Percentiles rank a stretch among this genome's conserved stretches.
Conservation (phyloP, 75 land plant genomes). For the Adiantum capillusveneris region DNA sequence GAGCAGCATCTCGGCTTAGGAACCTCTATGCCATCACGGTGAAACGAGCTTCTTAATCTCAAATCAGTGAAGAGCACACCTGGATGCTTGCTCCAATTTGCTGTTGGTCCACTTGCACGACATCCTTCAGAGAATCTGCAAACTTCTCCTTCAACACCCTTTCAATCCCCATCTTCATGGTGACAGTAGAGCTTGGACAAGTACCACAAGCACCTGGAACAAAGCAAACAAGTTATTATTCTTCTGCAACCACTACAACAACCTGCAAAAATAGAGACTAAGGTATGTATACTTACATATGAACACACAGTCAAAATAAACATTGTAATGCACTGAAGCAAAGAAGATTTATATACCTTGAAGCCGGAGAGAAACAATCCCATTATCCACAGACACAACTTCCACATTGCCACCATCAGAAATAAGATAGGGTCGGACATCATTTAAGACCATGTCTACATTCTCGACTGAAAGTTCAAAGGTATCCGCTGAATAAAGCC, state of each 20-base stretch:
- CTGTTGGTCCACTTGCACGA: constrained; percentile 71
- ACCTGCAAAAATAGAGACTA: no score
- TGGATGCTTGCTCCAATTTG: constrained; percentile 44
- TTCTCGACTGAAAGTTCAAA: constrained; percentile 70
- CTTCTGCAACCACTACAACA: no score
- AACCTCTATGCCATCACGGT: no score
- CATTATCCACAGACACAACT: constrained; percentile 74
- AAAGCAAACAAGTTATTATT: no score
- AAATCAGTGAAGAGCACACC: no score
- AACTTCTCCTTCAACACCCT: constrained; percentile 88
- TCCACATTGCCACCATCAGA: constrained; percentile 98
- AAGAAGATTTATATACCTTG: constrained; percentile 48
- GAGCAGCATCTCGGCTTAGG: no score
- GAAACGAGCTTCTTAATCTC: no score
- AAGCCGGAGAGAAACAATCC: constrained; percentile 70
- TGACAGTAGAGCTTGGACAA: constrained; percentile 93
- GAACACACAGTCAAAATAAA: no score
- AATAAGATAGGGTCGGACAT: constrained; percentile 87
- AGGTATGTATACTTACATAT: no score
- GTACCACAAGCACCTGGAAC: constrained; percentile 84
- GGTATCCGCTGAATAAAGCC: constrained; percentile 74
- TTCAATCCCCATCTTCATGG: constrained; percentile 99
- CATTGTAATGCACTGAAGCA: background rate
- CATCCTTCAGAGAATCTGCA: constrained; percentile 78
- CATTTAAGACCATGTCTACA: constrained; percentile 82